Evolutionary conservation across 192 early-diverging fungal genomes (phyloP), one percentile per base, ranked within the genome.

Genomic region (Paraglomus brasilianum): DNA sequence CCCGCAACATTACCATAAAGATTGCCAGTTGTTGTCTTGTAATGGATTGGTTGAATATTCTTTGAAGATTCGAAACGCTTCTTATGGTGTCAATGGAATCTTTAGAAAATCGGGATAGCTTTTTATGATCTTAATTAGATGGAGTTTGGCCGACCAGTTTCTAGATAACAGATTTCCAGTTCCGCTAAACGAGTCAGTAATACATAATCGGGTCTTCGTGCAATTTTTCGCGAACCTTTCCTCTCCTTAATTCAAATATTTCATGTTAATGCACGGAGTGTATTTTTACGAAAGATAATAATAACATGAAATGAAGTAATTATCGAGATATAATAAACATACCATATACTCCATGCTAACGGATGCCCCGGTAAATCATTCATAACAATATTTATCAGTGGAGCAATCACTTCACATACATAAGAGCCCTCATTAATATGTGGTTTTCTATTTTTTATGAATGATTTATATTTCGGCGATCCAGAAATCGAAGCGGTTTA

Each of bases 61-160:
- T 65, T 65, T 49, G 13, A 49, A 65, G 46, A 11, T 36, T 65
- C 0, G 13, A 65, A 49, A 65, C 46, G 21, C 24, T 65, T 13
- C 62, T 65, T 65, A 45, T 65, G 13, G 62, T 65, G 24, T 65
- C 62, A 65, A 65, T 36, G 24, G 62, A 65, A 48, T 65, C 21
- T 65, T 38, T 65, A 21, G 43, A 65, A 65, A 65, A 65, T 62
- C 24, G 5, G 17, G 43, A 2, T 30, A 65, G 47, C 24, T 65
- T 65, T 65, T 65, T 65, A 65, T 65, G 46, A 65, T 65, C 21
- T 65, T 65, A 49, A 45, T 45, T 65, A 36, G 21, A 49, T 65
- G 2, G 46, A 65, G 47, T 65, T 13, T 11, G 45, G 46, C 43
- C 24, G 13, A 49, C 62, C 46, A 49, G 46, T 65, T 65, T 65